Base-by-base conservation (phyloP, 106 monocot species). In the Triglochin maritima region DNA sequence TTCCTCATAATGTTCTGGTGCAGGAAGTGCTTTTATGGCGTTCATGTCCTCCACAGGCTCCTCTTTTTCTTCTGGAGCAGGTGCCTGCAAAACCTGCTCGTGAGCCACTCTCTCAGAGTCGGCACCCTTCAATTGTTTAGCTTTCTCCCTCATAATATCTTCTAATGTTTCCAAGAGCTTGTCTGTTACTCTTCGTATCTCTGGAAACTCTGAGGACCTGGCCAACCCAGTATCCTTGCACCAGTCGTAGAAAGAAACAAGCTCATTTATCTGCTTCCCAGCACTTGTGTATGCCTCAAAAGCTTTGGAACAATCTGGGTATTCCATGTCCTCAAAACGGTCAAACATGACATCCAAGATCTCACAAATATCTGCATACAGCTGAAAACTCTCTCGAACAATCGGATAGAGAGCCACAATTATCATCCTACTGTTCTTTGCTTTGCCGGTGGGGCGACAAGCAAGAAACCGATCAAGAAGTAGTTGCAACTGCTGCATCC, bases 241-340 rank as follows among this genome's bases (percentile, higher is more conserved):
- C 93, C 93, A 93, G 2, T 45, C 76, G 61, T 86, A 93, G 68
- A 93, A 89, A 0, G 60, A 53, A 9, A 74, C 6, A 4, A 93
- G 78, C 78, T 86, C 93, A 44, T 89, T 86, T 6, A 89, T 86
- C 79, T 93, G 93, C 79, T 86, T 93, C 4, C 88, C 88, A 0
- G 81, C 77, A 71, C 71, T 69, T 6, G 79, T 79, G 45, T 89
- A 85, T 6, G 80, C 88, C 59, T 93, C 93, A 47, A 93, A 89
- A 0, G 83, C 70, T 69, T 93, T 93, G 14, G 69, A 73, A 56
- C 88, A 94, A 11, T 84, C 84, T 0, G 78, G 15, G 43, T 89
- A 85, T 2, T 85, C 94, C 89, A 89, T 84, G 43, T 94, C 94
- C 44, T 81, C 84, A 64, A 87, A 94, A 0, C 74, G 69, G 44